Evolutionary conservation across 1,284 basidiomycete species (phyloP), one percentile per base, ranked within the genome.

Genomic region (Malassezia dermatis): DNA sequence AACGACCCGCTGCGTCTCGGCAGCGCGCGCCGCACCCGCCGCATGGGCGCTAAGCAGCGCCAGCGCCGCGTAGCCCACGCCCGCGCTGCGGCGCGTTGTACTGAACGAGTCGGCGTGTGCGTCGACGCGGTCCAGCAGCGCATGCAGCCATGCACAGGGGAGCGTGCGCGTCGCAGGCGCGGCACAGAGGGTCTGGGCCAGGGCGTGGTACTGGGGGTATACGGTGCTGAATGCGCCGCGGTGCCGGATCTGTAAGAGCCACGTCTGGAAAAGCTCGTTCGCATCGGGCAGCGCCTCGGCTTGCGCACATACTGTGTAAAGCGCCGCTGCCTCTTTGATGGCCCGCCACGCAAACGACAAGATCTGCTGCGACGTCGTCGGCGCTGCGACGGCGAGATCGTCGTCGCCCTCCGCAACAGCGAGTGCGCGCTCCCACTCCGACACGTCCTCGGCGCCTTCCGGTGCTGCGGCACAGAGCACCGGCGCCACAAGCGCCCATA

Each of bases 11-110:
- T 27, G 15, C 24, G 34, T 28, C n/a, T 32, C 28, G 11, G 43
- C 30, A 15, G 28, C n/a, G 11, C 24, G 48, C 17, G 24, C 12
- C 2, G 28, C 34, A 4, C 41, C 34, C 8, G 23, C 17, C 4
- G 37, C 17, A 31, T 65, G 65, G 0, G 66, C 67, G 30, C 60
- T 63, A 45, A 76, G 61, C 31, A 76, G 64, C 2, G 72, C 73
- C 13, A 76, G 62, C 43, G 76, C 73, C 23, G 71, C 67, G 41
- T 70, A 75, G 12, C 75, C 73, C 12, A 76, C 64, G 2, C 74
- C 75, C 11, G 75, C 75, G 30, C 71, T 73, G 3, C 75, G 67
- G 8, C 75, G 71, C 1, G 75, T 76, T 56, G 72, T 74, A 42
- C 74, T 75, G 34, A 75, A 59, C 40, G 60, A 58, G 0, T 61